phyloP scores from a whole-genome alignment of 2,329 filamentous ascomycete genomes.

The Claviceps arundinis region DNA sequence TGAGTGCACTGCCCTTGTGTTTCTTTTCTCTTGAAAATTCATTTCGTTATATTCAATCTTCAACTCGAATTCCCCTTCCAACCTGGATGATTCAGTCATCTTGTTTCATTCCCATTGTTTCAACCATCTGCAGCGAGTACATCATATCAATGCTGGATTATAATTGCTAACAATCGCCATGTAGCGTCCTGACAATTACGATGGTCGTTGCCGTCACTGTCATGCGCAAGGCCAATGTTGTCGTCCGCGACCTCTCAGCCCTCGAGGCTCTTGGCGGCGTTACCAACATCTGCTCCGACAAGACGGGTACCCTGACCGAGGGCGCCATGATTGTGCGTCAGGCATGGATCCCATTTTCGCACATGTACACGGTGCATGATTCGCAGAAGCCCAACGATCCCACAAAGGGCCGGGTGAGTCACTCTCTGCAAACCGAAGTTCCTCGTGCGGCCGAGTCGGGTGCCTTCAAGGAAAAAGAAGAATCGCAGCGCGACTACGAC shows the following conservation, averaged over 20 bases:
- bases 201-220: conserved; percentile 53
- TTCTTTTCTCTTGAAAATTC: neutral
- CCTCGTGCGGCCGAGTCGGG: neutral
- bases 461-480: conserved; percentile 18
- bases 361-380: conserved; percentile 46
- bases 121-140: too few species aligned
- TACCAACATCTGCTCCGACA: conserved; percentile 62
- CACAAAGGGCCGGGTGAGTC: conserved; percentile 40
- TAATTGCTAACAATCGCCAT: too few species aligned
- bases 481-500: conserved; percentile 41
- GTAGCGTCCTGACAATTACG: conserved; percentile 51
- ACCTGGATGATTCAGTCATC: too few species aligned
- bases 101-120: too few species aligned
- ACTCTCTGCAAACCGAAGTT: conserved; percentile 17
- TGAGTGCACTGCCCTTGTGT: conserved; percentile 18
- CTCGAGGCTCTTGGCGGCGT: conserved; percentile 58
- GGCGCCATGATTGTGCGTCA: conserved; percentile 58
- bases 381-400: conserved; percentile 49
- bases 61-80: too few species aligned
- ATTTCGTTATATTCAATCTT: neutral
- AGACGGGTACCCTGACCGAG: conserved; percentile 56
- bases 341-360: conserved; percentile 47
- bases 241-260: conserved; percentile 51
- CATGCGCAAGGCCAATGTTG: conserved; percentile 51
- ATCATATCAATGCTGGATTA: too few species aligned